These are phyloP conservation scores for Millerozyma acaciae DNA, from an alignment of 805 yeast species.

Conservation along the genomic window DNA sequence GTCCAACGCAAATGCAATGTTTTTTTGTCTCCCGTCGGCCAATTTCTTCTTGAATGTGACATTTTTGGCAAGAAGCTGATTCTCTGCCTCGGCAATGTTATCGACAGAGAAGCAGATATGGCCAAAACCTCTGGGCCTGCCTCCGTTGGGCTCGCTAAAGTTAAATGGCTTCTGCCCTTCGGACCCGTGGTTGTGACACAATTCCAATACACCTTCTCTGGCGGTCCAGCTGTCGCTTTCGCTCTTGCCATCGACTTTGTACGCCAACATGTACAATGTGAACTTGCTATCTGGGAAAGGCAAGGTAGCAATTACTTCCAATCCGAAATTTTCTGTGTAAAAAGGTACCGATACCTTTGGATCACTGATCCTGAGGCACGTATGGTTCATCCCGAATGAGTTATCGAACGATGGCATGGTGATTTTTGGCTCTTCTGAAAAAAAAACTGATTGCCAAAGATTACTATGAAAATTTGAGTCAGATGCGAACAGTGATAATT, in stretches of 20 bases:
- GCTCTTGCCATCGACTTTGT: slow-evolving; percentile 40
- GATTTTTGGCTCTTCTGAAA: background rate
- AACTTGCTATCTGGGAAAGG: slow-evolving; percentile 55
- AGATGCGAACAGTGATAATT: too few relatives aligned
- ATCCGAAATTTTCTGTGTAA: slow-evolving; percentile 71
- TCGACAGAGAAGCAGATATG: slow-evolving; percentile 88
- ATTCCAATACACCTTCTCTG: slow-evolving; percentile 71
- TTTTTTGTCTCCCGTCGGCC: slow-evolving; percentile 85
- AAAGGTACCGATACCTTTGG: slow-evolving; percentile 69
- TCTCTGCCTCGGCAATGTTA: slow-evolving; percentile 63
- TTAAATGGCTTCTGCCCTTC: slow-evolving; percentile 54
- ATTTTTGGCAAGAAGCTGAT: slow-evolving; percentile 51
- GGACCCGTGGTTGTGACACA: slow-evolving; percentile 76
- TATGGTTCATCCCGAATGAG: slow-evolving; percentile 54
- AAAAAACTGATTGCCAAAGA: background rate
- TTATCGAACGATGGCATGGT: slow-evolving; percentile 30
- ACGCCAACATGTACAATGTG: slow-evolving; percentile 66
- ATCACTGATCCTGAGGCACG: slow-evolving; percentile 78
- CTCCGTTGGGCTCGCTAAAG: slow-evolving; percentile 77
- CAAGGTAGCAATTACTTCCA: slow-evolving; percentile 53
- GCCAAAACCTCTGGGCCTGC: slow-evolving; percentile 88
- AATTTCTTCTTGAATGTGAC: slow-evolving; percentile 80
- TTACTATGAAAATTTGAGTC: background rate
- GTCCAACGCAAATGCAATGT: slow-evolving; percentile 92
- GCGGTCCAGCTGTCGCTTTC: slow-evolving; percentile 38